Evolutionary conservation across 495 filamentous ascomycete genomes (phyloP).

Genomic region (Evansstolkia leycettana): DNA sequence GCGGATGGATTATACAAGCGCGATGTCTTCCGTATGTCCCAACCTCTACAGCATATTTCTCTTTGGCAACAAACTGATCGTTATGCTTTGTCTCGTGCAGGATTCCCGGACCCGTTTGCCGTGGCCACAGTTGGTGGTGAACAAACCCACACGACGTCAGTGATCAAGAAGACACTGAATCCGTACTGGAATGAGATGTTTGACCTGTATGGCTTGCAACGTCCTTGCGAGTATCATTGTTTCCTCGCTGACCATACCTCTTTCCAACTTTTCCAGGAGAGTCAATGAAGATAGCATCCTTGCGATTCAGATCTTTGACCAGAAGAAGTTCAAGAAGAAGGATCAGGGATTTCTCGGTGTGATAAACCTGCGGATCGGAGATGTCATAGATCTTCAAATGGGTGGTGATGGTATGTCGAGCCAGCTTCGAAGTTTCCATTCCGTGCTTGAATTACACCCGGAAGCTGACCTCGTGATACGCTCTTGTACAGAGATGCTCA

Average conservation of each 20-base stretch:
- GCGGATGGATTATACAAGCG: conserved; percentile 97
- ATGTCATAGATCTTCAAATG: conserved; percentile 77
- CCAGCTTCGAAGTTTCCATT: conserved; percentile 3
- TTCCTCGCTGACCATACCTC: too few relatives aligned
- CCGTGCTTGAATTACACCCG: neutral
- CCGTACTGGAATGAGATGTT: conserved; percentile 99
- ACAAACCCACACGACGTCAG: conserved; percentile 88
- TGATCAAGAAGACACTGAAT: conserved; percentile 94
- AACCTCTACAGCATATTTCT: too few relatives aligned
- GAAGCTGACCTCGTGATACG: conserved; percentile 7
- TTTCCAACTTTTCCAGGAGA: conserved; percentile 37
- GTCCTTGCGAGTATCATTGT: neutral
- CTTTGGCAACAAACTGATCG: too few relatives aligned
- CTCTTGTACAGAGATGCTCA: conserved; percentile 69
- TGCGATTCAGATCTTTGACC: conserved; percentile 96
- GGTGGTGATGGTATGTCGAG: conserved; percentile 77
- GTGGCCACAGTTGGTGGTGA: conserved; percentile 94
- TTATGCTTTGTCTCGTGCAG: conserved; percentile 28
- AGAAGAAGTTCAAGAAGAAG: conserved; percentile 99
- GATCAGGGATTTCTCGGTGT: conserved; percentile 97
- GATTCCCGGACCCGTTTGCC: conserved; percentile 94
- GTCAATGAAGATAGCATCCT: conserved; percentile 91
- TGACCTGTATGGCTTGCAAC: conserved; percentile 64
- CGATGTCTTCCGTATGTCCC: conserved; percentile 79
- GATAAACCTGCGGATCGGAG: conserved; percentile 90